Conservation (phyloP, 805 yeast genomes). For the Priceomyces haplophilus region DNA sequence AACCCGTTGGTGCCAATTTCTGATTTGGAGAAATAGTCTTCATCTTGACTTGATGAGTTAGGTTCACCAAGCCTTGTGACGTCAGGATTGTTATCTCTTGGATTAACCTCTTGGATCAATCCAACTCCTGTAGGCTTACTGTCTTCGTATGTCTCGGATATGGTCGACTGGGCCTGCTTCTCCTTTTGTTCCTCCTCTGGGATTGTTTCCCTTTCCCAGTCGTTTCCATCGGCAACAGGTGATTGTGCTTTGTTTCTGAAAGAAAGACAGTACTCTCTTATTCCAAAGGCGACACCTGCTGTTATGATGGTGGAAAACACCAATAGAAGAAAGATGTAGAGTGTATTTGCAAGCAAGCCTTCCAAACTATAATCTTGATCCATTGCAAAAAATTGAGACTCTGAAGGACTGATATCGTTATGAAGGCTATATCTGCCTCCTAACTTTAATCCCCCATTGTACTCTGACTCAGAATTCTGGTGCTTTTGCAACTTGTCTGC, state of each 20-base stretch:
- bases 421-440: not conserved
- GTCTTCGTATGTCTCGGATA: not conserved
- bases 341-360: slow-evolving; percentile 23
- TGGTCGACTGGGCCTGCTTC: not conserved
- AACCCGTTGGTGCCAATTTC: not conserved
- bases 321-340: slow-evolving; percentile 23
- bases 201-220: not conserved
- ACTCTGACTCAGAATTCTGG: not conserved
- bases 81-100: not conserved
- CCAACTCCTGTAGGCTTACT: slow-evolving; percentile 1
- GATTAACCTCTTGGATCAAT: slow-evolving; percentile 1
- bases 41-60: not conserved
- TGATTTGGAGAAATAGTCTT: not conserved
- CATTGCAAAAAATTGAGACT: not conserved
- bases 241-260: slow-evolving; percentile 8
- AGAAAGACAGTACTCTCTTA: slow-evolving; percentile 21
- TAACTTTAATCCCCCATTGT: not conserved
- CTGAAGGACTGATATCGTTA: not conserved
- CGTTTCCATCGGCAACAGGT: slow-evolving; percentile 6
- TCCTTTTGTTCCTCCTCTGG: not conserved
- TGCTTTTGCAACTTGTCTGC: not conserved
- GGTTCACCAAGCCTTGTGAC: not conserved
- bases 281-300: slow-evolving; percentile 21
- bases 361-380: slow-evolving; percentile 5
- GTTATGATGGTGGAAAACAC: slow-evolving; percentile 18